phyloP scores from a whole-genome alignment of 2,329 filamentous ascomycete species.

The Pseudocercospora cruenta region DNA sequence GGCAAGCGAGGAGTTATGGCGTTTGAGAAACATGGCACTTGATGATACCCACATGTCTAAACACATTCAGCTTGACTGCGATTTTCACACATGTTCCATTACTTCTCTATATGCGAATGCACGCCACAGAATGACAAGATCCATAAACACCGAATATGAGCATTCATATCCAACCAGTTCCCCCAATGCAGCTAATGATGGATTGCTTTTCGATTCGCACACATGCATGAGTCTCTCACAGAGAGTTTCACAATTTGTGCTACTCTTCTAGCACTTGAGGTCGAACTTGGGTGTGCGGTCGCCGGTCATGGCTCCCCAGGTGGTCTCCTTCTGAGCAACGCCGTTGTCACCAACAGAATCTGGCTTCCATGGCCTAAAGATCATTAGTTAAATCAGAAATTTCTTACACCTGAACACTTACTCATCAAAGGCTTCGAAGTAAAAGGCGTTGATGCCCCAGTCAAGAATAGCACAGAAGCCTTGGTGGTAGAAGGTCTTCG shows the following conservation, averaged over 20 bases:
- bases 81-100: conserved; percentile 11
- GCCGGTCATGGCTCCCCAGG: conserved; percentile 70
- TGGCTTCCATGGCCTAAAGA: conserved; percentile 62
- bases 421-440: conserved; percentile 76
- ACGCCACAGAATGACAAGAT: conserved; percentile 4
- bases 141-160: conserved; percentile 9
- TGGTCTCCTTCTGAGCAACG: conserved; percentile 62
- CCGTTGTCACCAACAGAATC: conserved; percentile 65
- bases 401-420: conserved; percentile 2
- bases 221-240: conserved; percentile 2
- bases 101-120: conserved; percentile 5
- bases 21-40: background rate
- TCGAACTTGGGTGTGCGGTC: conserved; percentile 27
- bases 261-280: conserved; percentile 26
- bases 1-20: conserved; percentile 4
- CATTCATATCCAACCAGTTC: conserved; percentile 4
- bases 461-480: conserved; percentile 66
- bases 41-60: conserved; percentile 2
- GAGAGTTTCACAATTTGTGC: background rate
- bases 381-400: conserved; percentile 8
- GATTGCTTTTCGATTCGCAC: conserved; percentile 8
- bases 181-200: conserved; percentile 7
- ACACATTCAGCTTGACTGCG: background rate
- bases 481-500: conserved; percentile 62
- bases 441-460: conserved; percentile 71